A percentile compares a stretch with the other conserved stretches of the same genome.
Evolutionary conservation across 495 filamentous ascomycete species (phyloP).

Genomic region (Aspergillus cavernicola): DNA sequence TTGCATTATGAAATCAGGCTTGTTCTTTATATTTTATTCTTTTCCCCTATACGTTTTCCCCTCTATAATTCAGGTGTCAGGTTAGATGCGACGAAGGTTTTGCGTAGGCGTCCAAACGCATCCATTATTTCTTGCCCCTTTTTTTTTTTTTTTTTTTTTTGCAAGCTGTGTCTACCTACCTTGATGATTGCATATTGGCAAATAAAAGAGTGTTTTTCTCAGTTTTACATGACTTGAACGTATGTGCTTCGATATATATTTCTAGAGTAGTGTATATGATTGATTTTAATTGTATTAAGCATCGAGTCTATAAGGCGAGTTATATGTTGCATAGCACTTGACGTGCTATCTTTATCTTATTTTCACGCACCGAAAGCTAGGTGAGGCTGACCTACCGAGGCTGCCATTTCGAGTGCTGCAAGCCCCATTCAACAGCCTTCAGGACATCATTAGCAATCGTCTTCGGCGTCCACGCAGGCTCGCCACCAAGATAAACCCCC

Average conservation of each 20-base stretch:
- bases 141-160: slow-evolving; percentile 9
- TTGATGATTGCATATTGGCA: slow-evolving; percentile 7
- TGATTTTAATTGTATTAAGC: too few species aligned
- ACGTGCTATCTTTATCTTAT: not conserved
- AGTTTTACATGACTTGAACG: not conserved
- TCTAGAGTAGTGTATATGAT: too few species aligned
- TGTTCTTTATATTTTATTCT: slow-evolving; percentile 12
- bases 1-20: slow-evolving; percentile 22
- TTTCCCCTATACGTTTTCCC: not conserved
- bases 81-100: slow-evolving; percentile 24
- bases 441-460: slow-evolving; percentile 65
- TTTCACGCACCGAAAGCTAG: not conserved
- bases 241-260: too few species aligned
- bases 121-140: slow-evolving; percentile 6
- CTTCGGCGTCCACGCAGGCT: slow-evolving; percentile 51
- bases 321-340: not conserved
- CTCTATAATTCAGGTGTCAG: slow-evolving; percentile 23
- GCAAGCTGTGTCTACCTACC: not conserved
- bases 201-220: slow-evolving; percentile 6
- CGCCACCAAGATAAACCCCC: slow-evolving; percentile 69
- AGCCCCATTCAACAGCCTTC: slow-evolving; percentile 61
- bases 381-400: not conserved
- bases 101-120: slow-evolving; percentile 20
- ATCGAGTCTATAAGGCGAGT: not conserved
- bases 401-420: slow-evolving; percentile 47